Evolutionary conservation across 2,329 filamentous ascomycete genomes (phyloP).

Genomic region (Teratosphaeriaceae sp.): DNA sequence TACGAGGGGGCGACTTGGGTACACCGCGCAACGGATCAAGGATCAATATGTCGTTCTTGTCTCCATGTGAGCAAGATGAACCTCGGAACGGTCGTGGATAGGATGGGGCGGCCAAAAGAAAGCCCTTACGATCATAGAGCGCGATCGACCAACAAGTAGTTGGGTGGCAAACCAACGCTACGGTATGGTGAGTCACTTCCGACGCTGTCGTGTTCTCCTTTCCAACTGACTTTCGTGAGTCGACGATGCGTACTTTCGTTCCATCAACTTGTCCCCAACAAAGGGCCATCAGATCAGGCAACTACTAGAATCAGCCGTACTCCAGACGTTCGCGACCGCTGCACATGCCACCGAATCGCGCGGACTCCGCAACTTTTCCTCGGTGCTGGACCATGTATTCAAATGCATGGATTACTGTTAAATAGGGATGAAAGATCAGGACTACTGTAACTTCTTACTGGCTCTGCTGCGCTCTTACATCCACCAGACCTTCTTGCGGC

Average conservation of each 20-base stretch:
- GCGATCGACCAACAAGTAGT: background rate
- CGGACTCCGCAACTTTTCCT: conserved; percentile 1
- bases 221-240: conserved; percentile 1
- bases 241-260: conserved; percentile 1
- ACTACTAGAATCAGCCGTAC: background rate
- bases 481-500: background rate
- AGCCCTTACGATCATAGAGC: background rate
- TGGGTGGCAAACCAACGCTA: background rate
- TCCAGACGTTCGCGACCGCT: background rate
- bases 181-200: background rate
- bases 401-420: background rate
- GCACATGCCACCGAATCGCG: background rate
- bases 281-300: background rate
- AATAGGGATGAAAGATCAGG: background rate
- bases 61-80: background rate
- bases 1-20: background rate
- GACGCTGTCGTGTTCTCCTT: background rate
- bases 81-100: background rate
- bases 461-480: conserved; percentile 1
- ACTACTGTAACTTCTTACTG: background rate
- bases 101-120: background rate
- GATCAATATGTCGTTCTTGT: background rate
- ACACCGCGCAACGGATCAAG: background rate
- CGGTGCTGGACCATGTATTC: background rate
- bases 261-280: background rate